These are phyloP conservation scores for Metarhizium album DNA, from an alignment of 2,329 filamentous ascomycete species.

Conservation along the genomic window DNA sequence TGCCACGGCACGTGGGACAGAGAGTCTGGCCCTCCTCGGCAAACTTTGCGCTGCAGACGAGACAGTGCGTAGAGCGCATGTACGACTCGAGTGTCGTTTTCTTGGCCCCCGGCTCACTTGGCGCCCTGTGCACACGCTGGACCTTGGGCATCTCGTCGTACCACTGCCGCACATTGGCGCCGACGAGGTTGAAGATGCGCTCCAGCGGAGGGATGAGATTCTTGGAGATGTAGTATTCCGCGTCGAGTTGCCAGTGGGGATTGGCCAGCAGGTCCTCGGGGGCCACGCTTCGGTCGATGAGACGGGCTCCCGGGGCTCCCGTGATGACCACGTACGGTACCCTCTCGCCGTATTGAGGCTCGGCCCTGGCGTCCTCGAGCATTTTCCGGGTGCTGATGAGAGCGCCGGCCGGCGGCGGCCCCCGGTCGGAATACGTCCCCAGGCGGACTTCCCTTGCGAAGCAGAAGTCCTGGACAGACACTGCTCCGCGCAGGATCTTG, in stretches of 20 bases:
- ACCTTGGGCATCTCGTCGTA: conserved; percentile 96
- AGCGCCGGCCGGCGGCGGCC: conserved; percentile 73
- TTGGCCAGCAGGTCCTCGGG: conserved; percentile 73
- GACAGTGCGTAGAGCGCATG: conserved; percentile 68
- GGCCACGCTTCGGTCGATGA: conserved; percentile 82
- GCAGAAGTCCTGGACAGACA: conserved; percentile 92
- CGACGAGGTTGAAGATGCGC: conserved; percentile 92
- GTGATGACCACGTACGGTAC: conserved; percentile 90
- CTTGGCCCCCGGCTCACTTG: conserved; percentile 20
- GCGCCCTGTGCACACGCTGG: conserved; percentile 48
- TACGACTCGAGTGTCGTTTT: conserved; percentile 88
- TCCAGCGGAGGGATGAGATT: conserved; percentile 92
- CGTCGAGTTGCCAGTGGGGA: conserved; percentile 70
- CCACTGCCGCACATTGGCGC: conserved; percentile 83
- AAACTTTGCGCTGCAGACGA: conserved; percentile 49
- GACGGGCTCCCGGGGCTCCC: conserved; percentile 72
- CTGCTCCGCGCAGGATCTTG: conserved; percentile 82
- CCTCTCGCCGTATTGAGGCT: conserved; percentile 90
- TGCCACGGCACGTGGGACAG: conserved; percentile 45
- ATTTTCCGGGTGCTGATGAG: conserved; percentile 79
- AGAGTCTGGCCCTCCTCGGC: conserved; percentile 28
- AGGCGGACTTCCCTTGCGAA: conserved; percentile 88
- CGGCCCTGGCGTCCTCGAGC: conserved; percentile 73
- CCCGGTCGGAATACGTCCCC: conserved; percentile 70
- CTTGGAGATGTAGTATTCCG: conserved; percentile 94